Conservation (phyloP, 1,284 basidiomycete species). For the Marasmius tenuissimus region DNA sequence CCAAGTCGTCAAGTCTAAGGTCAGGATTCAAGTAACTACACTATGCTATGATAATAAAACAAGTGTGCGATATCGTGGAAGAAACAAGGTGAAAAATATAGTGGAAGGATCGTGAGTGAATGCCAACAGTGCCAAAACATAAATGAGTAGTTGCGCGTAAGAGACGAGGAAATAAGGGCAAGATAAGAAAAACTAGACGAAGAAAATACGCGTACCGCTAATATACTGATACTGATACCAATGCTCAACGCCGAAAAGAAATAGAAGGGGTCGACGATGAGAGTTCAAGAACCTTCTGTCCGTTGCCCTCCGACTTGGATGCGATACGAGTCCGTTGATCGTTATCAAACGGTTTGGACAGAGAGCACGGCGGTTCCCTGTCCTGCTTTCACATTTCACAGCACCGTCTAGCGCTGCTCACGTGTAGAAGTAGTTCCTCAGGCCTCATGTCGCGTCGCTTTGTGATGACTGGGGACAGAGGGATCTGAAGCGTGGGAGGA, state of each 20-base stretch:
- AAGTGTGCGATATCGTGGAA: conserved; percentile 1
- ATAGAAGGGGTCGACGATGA: conserved; percentile 45
- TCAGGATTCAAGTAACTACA: conserved; percentile 5
- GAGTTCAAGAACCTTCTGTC: conserved; percentile 57
- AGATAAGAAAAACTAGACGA: conserved; percentile 6
- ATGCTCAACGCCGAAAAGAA: conserved; percentile 9
- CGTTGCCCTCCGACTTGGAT: conserved; percentile 54
- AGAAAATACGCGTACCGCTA: not conserved
- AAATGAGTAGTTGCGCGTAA: not conserved
- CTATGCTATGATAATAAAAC: conserved; percentile 8
- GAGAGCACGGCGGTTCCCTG: too few relatives aligned
- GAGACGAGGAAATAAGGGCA: not conserved
- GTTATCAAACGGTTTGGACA: conserved; percentile 66
- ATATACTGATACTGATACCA: not conserved
- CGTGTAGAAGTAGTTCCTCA: too few relatives aligned
- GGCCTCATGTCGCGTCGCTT: too few relatives aligned
- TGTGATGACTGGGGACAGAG: too few relatives aligned
- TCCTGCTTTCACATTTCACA: too few relatives aligned
- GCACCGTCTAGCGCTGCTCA: too few relatives aligned
- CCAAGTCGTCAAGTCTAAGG: too few relatives aligned
- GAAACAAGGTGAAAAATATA: not conserved
- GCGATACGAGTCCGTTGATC: conserved; percentile 54
- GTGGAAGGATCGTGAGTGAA: not conserved
- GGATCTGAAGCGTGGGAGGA: too few relatives aligned
- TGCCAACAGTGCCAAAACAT: not conserved